Base-by-base conservation (phyloP, 257 asterid genomes). In the Primulina tabacum region DNA sequence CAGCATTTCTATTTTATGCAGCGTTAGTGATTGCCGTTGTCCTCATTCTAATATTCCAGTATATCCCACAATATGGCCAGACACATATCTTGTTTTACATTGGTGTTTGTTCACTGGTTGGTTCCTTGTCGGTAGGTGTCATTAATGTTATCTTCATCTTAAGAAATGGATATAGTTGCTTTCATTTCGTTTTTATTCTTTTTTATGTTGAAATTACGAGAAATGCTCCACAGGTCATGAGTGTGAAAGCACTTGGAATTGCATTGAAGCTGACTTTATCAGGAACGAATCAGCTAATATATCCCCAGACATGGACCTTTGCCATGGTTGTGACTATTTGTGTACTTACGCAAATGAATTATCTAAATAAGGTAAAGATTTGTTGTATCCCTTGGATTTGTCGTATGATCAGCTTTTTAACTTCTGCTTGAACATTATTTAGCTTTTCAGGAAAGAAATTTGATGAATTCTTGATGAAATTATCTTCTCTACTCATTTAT, bases 281-380 rank as follows among this genome's bases (percentile, higher is more conserved):
- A 6, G 88, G 88, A 32, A 83, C 35, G 17, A 83, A 83, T 68
- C 88, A 83, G 80, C 47, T 83, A 57, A 32, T 71, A 58, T 80
- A 80, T 76, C 88, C 88, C 53, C 83, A 83, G 72, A 83, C 85
- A n/a, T 83, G 88, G 88, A 76, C 59, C 8, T 83, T 83, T 68
- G 70, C 76, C 21, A 55, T 71, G 62, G 72, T 76, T 60, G 77
- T 80, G 16, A 20, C 55, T 55, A 73, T 70, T 71, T 83, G 88
- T 67, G 81, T 83, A 20, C 69, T 83, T 11, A 83, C 83, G 4
- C 88, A 83, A 57, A 60, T 83, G 72, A 83, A 83, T 73, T 83
- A 83, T 78, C 67, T 83, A 69, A 83, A 83, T 68, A 80, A 72
- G 88, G 88, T 83, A 71, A 50, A 21, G 57, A 21, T 12, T 14